Evolutionary conservation across 192 early-diverging fungal species (phyloP).

Genomic region (Linnemannia exigua): DNA sequence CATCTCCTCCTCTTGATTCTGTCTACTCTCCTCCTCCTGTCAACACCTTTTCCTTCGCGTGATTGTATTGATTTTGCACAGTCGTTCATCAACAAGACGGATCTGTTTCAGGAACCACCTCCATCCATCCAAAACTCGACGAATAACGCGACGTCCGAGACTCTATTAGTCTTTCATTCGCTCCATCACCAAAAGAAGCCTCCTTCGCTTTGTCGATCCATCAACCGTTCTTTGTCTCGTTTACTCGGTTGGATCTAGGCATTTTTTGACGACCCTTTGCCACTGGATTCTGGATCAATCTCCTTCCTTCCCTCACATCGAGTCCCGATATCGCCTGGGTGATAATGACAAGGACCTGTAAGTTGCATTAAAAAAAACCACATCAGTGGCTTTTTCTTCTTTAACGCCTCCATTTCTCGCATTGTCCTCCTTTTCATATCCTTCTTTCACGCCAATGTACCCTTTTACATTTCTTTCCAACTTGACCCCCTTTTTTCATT

Average conservation of each 20-base stretch:
- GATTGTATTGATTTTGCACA: not conserved
- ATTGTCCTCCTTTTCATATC: not conserved
- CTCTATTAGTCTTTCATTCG: not conserved
- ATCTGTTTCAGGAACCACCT: slow-evolving; percentile 6
- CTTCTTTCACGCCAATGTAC: not conserved
- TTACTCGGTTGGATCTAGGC: not conserved
- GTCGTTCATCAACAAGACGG: not conserved
- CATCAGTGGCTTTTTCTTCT: not conserved
- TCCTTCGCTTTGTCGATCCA: not conserved
- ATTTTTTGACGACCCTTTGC: too few species aligned
- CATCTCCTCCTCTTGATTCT: not conserved
- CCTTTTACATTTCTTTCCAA: not conserved
- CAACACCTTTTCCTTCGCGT: not conserved
- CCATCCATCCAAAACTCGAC: not conserved
- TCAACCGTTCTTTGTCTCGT: not conserved
- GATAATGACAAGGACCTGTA: slow-evolving; percentile 6
- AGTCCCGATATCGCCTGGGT: not conserved
- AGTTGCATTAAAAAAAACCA: not conserved
- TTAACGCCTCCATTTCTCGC: not conserved
- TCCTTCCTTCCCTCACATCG: not conserved
- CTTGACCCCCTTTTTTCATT: not conserved
- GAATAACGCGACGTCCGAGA: not conserved
- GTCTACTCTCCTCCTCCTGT: not conserved
- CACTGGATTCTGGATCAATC: not conserved
- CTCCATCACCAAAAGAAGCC: not conserved